phyloP scores from a whole-genome alignment of 495 filamentous ascomycete species.

The Penicillium flavigenum region DNA sequence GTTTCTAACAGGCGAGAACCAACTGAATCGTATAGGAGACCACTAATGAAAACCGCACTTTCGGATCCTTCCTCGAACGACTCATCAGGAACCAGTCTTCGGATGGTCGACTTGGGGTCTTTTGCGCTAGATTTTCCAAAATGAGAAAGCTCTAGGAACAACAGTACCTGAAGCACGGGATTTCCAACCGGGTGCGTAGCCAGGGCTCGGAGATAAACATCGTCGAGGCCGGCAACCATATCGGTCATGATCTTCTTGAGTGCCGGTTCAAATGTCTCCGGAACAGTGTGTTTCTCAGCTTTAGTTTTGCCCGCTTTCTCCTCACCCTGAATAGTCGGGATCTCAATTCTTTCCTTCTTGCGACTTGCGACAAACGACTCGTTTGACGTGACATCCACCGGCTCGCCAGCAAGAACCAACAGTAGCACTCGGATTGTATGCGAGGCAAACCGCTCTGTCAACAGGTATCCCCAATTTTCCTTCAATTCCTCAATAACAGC shows the following conservation, averaged over 20 bases:
- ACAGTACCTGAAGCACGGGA: constrained; percentile 79
- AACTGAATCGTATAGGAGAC: constrained; percentile 81
- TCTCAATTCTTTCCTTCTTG: constrained; percentile 78
- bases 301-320: constrained; percentile 37
- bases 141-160: constrained; percentile 77
- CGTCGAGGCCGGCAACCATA: constrained; percentile 66
- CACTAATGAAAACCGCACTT: constrained; percentile 71
- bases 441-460: constrained; percentile 87
- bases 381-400: constrained; percentile 62
- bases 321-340: constrained; percentile 33
- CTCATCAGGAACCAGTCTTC: constrained; percentile 63
- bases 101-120: constrained; percentile 58
- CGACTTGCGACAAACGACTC: constrained; percentile 77
- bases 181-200: constrained; percentile 87
- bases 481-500: constrained; percentile 79
- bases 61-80: constrained; percentile 56
- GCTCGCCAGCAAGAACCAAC: constrained; percentile 78
- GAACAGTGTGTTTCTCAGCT: constrained; percentile 58
- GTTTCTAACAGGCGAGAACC: constrained; percentile 88
- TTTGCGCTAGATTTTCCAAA: constrained; percentile 63
- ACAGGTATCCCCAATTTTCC: constrained; percentile 74
- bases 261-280: constrained; percentile 70
- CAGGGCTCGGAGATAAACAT: constrained; percentile 71
- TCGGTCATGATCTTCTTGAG: constrained; percentile 76
- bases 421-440: constrained; percentile 85